phyloP scores from a whole-genome alignment of 768 basidiomycete species.

The Piloderma croceum region DNA sequence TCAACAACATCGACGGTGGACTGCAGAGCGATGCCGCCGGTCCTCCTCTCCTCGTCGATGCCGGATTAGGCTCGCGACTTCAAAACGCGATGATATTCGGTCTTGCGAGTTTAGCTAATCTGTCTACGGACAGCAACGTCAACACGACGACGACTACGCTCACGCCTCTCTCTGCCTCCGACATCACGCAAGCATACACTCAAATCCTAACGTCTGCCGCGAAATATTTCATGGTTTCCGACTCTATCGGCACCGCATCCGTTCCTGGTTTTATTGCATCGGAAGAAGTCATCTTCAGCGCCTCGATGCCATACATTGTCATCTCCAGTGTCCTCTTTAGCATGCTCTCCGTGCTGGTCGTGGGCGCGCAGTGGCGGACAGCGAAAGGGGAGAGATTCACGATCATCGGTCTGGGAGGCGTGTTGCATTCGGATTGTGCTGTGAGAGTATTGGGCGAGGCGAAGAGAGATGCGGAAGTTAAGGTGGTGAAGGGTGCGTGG shows the following conservation, averaged over 20 bases:
- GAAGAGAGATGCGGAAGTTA: too few relatives aligned
- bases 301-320: conserved; percentile 23
- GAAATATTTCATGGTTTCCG: conserved; percentile 9
- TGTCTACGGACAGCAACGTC: too few relatives aligned
- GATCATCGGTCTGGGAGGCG: too few relatives aligned
- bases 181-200: conserved; percentile 16
- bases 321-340: conserved; percentile 19
- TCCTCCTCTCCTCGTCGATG: neutral
- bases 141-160: neutral
- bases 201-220: conserved; percentile 15
- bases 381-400: too few relatives aligned
- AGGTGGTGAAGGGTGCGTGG: too few relatives aligned
- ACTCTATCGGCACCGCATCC: conserved; percentile 21
- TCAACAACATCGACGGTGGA: conserved; percentile 11
- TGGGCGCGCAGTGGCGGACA: conserved; percentile 20
- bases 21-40: too few relatives aligned
- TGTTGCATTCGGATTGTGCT: too few relatives aligned
- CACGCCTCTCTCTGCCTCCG: conserved; percentile 10
- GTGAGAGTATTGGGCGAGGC: too few relatives aligned
- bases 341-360: conserved; percentile 16
- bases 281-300: conserved; percentile 18
- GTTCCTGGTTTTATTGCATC: conserved; percentile 24
- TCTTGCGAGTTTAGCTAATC: accelerated
- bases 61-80: conserved; percentile 11
- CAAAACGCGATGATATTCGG: conserved; percentile 12